Evolutionary conservation across 371 early-diverging fungal species (phyloP).

Genomic region (Mortierella sp.): DNA sequence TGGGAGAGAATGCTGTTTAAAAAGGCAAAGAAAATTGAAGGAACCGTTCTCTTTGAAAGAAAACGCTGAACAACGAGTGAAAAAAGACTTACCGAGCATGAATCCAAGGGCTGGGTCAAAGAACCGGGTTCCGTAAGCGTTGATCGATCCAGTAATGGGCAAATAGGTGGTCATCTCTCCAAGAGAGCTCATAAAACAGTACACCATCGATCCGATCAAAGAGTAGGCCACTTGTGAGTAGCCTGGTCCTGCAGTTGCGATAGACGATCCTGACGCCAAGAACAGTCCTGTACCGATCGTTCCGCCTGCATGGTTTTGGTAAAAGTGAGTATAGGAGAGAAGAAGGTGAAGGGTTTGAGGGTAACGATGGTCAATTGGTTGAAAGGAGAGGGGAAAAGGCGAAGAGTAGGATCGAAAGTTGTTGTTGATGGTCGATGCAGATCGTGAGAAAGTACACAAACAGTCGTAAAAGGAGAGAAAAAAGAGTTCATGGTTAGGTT

Average conservation of each 20-base stretch:
- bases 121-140: slow-evolving; percentile 85
- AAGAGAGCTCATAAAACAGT: slow-evolving; percentile 81
- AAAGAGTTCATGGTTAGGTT: slow-evolving; percentile 1
- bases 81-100: slow-evolving; percentile 83
- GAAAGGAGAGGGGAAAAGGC: neutral
- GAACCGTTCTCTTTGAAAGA: neutral
- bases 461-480: neutral
- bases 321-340: neutral
- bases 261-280: slow-evolving; percentile 82
- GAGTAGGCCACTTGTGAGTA: slow-evolving; percentile 82
- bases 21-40: neutral
- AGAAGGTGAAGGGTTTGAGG: slow-evolving; percentile 6
- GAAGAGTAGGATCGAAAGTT: neutral
- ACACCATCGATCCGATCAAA: slow-evolving; percentile 84
- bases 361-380: neutral
- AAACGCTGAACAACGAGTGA: neutral
- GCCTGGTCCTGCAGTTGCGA: slow-evolving; percentile 84
- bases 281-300: slow-evolving; percentile 91
- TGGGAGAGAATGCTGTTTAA: too few relatives aligned
- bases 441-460: slow-evolving; percentile 2
- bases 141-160: slow-evolving; percentile 88
- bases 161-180: slow-evolving; percentile 90
- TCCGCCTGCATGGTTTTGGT: slow-evolving; percentile 66
- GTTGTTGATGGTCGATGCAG: neutral
- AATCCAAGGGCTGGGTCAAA: slow-evolving; percentile 87